Conservation (phyloP, 495 filamentous ascomycete genomes). For the Aspergillus cavernicola region DNA sequence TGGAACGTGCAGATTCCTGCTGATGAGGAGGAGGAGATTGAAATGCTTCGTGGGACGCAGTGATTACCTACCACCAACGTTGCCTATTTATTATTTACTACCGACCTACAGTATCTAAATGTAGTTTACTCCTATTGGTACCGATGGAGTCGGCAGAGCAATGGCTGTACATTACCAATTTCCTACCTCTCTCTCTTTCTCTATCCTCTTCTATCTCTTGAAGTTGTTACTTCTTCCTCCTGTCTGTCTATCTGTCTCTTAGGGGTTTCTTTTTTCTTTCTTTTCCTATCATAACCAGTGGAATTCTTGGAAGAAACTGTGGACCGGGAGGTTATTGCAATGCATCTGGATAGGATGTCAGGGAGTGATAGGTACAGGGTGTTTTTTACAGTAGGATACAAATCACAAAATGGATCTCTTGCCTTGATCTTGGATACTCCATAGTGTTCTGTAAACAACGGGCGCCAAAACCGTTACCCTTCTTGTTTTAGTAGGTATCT, state of each 20-base stretch:
- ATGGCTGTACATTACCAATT: constrained; percentile 17
- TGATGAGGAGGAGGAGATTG: constrained; percentile 25
- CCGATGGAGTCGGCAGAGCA: neutral
- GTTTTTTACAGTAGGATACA: neutral
- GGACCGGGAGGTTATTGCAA: too few relatives aligned
- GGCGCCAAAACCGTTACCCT: too few relatives aligned
- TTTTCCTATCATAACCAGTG: neutral
- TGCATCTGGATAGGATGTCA: neutral
- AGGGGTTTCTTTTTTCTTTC: neutral
- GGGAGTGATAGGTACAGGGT: neutral
- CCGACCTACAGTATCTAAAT: too few relatives aligned
- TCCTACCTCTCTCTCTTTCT: neutral
- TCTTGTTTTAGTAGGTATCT: too few relatives aligned
- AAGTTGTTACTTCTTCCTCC: neutral
- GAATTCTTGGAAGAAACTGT: too few relatives aligned
- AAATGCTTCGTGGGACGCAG: constrained; percentile 4
- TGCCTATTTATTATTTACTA: neutral
- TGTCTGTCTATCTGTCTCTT: neutral
- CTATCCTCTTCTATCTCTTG: constrained; percentile 1
- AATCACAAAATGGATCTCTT: neutral
- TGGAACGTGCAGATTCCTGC: constrained; percentile 41
- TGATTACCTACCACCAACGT: too few relatives aligned
- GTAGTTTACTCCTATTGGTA: neutral
- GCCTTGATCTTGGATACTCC: too few relatives aligned
- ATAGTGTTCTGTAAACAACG: too few relatives aligned